phyloP scores from a whole-genome alignment of 2,329 filamentous ascomycete species.

The Didymella sp. region DNA sequence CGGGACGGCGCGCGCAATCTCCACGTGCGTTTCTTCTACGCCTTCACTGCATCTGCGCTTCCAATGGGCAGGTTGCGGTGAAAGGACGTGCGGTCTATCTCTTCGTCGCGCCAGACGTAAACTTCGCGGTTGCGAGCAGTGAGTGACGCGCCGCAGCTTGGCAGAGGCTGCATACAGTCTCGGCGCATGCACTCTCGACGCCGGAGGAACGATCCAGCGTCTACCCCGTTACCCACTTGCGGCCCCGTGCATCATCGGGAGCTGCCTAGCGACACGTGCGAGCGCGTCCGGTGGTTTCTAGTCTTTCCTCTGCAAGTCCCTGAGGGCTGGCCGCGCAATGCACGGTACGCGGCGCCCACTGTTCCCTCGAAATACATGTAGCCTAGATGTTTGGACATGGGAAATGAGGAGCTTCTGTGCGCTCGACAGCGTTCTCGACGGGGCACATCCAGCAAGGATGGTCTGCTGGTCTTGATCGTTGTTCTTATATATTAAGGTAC shows the following conservation, averaged over 20 bases:
- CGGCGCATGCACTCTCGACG: too few relatives aligned
- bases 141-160: conserved; percentile 29
- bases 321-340: conserved; percentile 3
- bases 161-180: not conserved
- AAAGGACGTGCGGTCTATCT: not conserved
- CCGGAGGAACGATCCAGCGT: too few relatives aligned
- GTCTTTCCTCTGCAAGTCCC: not conserved
- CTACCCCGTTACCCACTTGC: too few relatives aligned
- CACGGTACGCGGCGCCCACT: not conserved
- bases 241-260: conserved; percentile 3
- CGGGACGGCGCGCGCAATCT: conserved; percentile 6
- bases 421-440: conserved; percentile 12
- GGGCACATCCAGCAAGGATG: conserved; percentile 19
- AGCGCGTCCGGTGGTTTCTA: not conserved
- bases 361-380: not conserved
- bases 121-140: conserved; percentile 20
- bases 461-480: not conserved
- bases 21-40: not conserved
- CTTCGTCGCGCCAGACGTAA: conserved; percentile 24
- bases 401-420: conserved; percentile 19
- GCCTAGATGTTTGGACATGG: not conserved
- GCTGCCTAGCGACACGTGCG: not conserved
- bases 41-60: not conserved
- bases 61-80: not conserved
- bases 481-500: conserved; percentile 35